Percentiles rank a stretch among this genome's conserved stretches.
Conservation (phyloP, 208 protist species). For the Zelonia costaricensis region DNA sequence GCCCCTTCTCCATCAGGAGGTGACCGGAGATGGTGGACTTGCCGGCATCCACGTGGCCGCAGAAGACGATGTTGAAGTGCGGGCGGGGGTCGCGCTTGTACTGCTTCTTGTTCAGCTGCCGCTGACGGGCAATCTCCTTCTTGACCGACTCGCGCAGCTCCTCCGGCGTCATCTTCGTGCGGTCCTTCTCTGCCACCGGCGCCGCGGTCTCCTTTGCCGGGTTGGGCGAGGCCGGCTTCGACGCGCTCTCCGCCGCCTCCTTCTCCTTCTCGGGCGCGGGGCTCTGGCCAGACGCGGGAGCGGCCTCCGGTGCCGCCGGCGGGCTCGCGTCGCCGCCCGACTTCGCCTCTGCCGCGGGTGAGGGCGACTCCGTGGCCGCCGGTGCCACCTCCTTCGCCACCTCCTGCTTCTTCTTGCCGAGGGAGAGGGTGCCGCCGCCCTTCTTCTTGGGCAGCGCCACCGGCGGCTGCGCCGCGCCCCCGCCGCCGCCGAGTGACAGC, state of each 20-base stretch:
- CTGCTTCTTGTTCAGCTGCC: conserved; percentile 58
- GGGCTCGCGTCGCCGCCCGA: conserved; percentile 15
- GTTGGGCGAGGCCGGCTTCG: conserved; percentile 19
- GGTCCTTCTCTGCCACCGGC: conserved; percentile 6
- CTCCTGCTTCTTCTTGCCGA: conserved; percentile 74
- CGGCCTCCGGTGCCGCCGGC: conserved; percentile 2
- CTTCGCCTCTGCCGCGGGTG: conserved; percentile 22
- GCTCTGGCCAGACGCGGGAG: not conserved
- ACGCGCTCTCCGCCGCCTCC: conserved; percentile 4
- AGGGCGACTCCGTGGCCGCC: conserved; percentile 11
- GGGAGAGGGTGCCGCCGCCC: conserved; percentile 60
- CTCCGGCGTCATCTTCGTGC: conserved; percentile 54
- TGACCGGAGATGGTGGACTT: conserved; percentile 99
- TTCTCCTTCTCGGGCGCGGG: not conserved
- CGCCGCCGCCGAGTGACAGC: conserved; percentile 55
- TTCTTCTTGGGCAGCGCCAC: conserved; percentile 62
- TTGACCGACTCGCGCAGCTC: conserved; percentile 71
- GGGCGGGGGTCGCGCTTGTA: conserved; percentile 88
- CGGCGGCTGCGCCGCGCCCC: conserved; percentile 20
- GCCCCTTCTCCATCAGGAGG: conserved; percentile 94
- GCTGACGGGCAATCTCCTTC: conserved; percentile 78
- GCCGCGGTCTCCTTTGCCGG: conserved; percentile 21
- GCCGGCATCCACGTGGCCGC: conserved; percentile 99
- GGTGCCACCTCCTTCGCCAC: conserved; percentile 30
- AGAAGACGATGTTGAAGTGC: conserved; percentile 99